Percentiles rank a stretch among this genome's conserved stretches.
Conservation (phyloP, 805 yeast genomes). For the Ogataea polymorpha region DNA sequence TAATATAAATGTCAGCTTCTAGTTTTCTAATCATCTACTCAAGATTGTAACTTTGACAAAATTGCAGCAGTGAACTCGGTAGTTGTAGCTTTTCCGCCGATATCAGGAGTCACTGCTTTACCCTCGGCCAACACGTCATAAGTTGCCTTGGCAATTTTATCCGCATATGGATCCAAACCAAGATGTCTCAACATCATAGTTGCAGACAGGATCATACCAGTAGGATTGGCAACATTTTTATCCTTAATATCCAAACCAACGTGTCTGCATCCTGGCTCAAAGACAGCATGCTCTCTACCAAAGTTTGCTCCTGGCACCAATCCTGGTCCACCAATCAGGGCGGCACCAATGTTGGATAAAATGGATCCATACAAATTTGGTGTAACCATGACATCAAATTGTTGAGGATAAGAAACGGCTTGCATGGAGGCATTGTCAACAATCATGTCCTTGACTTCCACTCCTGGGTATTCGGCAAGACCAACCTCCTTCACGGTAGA, state of each 20-base stretch:
- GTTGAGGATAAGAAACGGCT: constrained; percentile 97
- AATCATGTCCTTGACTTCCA: constrained; percentile 85
- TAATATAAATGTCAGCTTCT: neutral
- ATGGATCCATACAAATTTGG: constrained; percentile 98
- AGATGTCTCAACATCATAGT: constrained; percentile 92
- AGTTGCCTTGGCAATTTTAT: constrained; percentile 84
- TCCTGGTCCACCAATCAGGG: constrained; percentile 96
- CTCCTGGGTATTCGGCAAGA: constrained; percentile 78
- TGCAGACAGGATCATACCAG: constrained; percentile 92
- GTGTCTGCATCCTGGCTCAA: constrained; percentile 99
- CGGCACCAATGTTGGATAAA: constrained; percentile 97
- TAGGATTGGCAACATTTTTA: constrained; percentile 94
- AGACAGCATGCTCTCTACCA: constrained; percentile 96
- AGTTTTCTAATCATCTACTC: constrained; percentile 1
- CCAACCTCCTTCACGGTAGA: constrained; percentile 86
- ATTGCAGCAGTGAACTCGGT: constrained; percentile 94
- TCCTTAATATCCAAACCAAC: constrained; percentile 97
- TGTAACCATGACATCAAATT: constrained; percentile 95
- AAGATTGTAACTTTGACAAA: constrained; percentile 58
- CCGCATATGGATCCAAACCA: constrained; percentile 82
- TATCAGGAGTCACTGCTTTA: constrained; percentile 78
- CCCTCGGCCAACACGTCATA: constrained; percentile 89
- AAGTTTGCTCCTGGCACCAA: constrained; percentile 97
- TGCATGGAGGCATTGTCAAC: constrained; percentile 99
- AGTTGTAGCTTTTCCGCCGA: constrained; percentile 87